A percentile compares a stretch with the other conserved stretches of the same genome.
phyloP scores from a whole-genome alignment of 179 eudicot genomes.

The Spinacia oleracea region DNA sequence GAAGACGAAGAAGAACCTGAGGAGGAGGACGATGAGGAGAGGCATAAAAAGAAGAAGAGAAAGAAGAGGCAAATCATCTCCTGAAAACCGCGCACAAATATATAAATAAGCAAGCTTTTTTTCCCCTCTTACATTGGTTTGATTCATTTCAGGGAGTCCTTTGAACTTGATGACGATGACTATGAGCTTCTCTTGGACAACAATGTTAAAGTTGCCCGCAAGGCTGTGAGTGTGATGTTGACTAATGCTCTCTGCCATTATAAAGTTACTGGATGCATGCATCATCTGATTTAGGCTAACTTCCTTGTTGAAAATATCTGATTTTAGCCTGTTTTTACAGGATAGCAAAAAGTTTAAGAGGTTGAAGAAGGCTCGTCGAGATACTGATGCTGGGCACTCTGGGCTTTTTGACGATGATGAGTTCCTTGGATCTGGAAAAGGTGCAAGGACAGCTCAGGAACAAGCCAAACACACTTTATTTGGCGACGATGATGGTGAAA shows the following conservation, averaged over 20 bases:
- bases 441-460: slow-evolving; percentile 69
- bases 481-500: slow-evolving; percentile 76
- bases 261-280: background rate
- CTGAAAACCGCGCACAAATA: too few relatives aligned
- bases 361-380: slow-evolving; percentile 82
- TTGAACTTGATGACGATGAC: slow-evolving; percentile 89
- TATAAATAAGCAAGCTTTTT: background rate
- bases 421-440: slow-evolving; percentile 51
- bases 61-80: slow-evolving; percentile 62
- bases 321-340: slow-evolving; percentile 35
- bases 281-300: background rate
- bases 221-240: slow-evolving; percentile 39
- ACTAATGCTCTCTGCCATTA: slow-evolving; percentile 6
- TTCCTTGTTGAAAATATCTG: background rate
- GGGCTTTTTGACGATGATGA: slow-evolving; percentile 80
- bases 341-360: slow-evolving; percentile 86
- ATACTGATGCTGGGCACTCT: slow-evolving; percentile 55
- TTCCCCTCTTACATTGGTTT: slow-evolving; percentile 13
- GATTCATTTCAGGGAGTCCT: slow-evolving; percentile 57
- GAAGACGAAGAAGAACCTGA: slow-evolving; percentile 80
- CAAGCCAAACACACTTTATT: slow-evolving; percentile 64
- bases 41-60: slow-evolving; percentile 69
- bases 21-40: slow-evolving; percentile 74
- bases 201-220: slow-evolving; percentile 72
- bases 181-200: slow-evolving; percentile 83